Evolutionary conservation across 1,284 basidiomycete species (phyloP).

Genomic region (Microbotryum silenes-acaulis): DNA sequence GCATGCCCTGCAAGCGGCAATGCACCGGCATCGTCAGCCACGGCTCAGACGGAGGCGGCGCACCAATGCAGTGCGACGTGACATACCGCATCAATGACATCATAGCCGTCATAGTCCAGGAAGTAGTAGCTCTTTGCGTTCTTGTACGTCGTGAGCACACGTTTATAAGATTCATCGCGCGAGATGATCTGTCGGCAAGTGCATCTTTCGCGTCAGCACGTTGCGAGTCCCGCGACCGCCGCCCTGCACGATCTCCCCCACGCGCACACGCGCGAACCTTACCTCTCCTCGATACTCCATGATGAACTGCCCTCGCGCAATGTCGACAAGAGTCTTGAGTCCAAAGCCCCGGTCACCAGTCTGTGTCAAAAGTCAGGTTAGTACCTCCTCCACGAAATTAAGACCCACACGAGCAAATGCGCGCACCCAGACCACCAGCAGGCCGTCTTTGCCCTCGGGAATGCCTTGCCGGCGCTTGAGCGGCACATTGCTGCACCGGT

Average conservation of each 20-base stretch:
- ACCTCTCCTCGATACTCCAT: constrained; percentile 47
- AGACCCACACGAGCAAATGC: neutral
- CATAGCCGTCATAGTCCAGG: constrained; percentile 45
- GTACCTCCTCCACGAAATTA: neutral
- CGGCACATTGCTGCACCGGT: constrained; percentile 33
- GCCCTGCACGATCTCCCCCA: neutral
- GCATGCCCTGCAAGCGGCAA: constrained; percentile 38
- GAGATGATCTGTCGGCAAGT: constrained; percentile 27
- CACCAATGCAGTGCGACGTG: neutral
- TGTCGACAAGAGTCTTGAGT: constrained; percentile 41
- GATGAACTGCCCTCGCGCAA: constrained; percentile 44
- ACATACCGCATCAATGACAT: constrained; percentile 46
- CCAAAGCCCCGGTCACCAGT: constrained; percentile 46
- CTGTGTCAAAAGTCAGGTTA: constrained; percentile 26
- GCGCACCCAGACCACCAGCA: constrained; percentile 29
- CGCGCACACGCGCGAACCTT: constrained; percentile 6
- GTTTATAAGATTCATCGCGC: constrained; percentile 33
- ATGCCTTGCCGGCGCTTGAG: constrained; percentile 38
- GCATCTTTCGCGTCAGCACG: neutral
- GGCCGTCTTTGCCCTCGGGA: constrained; percentile 36
- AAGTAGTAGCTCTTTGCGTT: constrained; percentile 43
- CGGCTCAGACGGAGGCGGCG: too few species aligned
- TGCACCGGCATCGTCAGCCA: neutral
- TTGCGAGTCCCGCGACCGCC: too few species aligned
- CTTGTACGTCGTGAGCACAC: constrained; percentile 30